phyloP scores from a whole-genome alignment of 306 rosid species.

The Senna tora region DNA sequence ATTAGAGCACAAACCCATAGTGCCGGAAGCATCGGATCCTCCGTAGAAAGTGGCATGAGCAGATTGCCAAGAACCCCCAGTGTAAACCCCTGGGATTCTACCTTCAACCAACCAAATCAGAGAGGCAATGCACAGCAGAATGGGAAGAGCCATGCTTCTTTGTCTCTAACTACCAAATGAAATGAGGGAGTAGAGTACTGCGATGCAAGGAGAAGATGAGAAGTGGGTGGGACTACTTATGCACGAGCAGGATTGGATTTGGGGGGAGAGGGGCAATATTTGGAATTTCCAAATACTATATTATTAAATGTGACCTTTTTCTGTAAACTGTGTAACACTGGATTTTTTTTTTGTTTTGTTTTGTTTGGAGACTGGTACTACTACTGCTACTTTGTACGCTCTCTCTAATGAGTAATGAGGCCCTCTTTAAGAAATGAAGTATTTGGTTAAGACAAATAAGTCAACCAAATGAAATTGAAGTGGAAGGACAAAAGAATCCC shows the following conservation, averaged over 20 bases:
- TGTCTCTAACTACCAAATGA: background rate
- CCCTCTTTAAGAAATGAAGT: background rate
- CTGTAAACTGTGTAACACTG: background rate
- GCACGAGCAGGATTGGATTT: slow-evolving; percentile 38
- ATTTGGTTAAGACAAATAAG: background rate
- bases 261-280: slow-evolving; percentile 33
- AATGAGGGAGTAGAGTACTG: background rate
- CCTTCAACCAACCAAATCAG: slow-evolving; percentile 60
- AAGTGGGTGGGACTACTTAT: slow-evolving; percentile 66
- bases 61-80: slow-evolving; percentile 68
- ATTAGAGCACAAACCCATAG: slow-evolving; percentile 68
- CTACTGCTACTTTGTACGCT: background rate
- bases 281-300: slow-evolving; percentile 40
- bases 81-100: slow-evolving; percentile 77
- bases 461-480: slow-evolving; percentile 5
- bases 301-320: slow-evolving; percentile 19
- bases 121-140: slow-evolving; percentile 42
- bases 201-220: slow-evolving; percentile 41
- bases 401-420: too few relatives aligned
- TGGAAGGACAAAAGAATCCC: slow-evolving; percentile 39
- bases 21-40: slow-evolving; percentile 94
- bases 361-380: too few relatives aligned
- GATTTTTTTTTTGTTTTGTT: too few relatives aligned
- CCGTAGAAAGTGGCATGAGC: slow-evolving; percentile 99
- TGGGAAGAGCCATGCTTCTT: slow-evolving; percentile 43